Evolutionary conservation across 2,329 filamentous ascomycete genomes (phyloP).

Genomic region (Ambrosiella beaveri): DNA sequence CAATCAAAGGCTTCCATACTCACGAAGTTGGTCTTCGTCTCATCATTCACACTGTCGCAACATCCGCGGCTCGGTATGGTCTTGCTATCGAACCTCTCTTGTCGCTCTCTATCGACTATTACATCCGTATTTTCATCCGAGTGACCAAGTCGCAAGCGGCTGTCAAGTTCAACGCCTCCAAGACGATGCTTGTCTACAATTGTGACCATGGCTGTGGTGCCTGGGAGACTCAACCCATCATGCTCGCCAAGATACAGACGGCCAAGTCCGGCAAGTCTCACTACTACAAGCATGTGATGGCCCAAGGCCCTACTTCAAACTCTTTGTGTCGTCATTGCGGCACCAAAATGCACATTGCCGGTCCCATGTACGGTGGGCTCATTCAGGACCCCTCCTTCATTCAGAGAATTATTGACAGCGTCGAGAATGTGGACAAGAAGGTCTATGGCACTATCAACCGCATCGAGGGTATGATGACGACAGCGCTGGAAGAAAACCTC

Average conservation of each 20-base stretch:
- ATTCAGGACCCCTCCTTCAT: slow-evolving; percentile 77
- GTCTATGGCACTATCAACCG: slow-evolving; percentile 66
- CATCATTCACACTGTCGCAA: slow-evolving; percentile 66
- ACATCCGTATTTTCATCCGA: slow-evolving; percentile 73
- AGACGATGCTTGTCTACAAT: slow-evolving; percentile 83
- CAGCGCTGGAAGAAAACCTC: slow-evolving; percentile 60
- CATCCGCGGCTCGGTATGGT: slow-evolving; percentile 68
- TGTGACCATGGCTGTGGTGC: slow-evolving; percentile 86
- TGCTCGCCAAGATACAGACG: slow-evolving; percentile 45
- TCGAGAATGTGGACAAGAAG: slow-evolving; percentile 47
- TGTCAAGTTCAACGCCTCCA: slow-evolving; percentile 79
- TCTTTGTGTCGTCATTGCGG: slow-evolving; percentile 67
- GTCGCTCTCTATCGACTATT: slow-evolving; percentile 91
- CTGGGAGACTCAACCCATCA: slow-evolving; percentile 68
- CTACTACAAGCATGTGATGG: slow-evolving; percentile 64
- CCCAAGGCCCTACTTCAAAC: slow-evolving; percentile 50
- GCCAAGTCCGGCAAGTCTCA: slow-evolving; percentile 54
- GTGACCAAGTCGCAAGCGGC: slow-evolving; percentile 63
- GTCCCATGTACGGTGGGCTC: slow-evolving; percentile 88
- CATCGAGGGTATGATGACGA: slow-evolving; percentile 81
- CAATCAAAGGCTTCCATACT: slow-evolving; percentile 66
- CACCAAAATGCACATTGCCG: slow-evolving; percentile 68
- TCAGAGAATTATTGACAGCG: slow-evolving; percentile 53
- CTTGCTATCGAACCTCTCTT: slow-evolving; percentile 78
- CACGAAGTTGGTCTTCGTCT: slow-evolving; percentile 82